These are phyloP conservation scores for Gloeopeniophorella convolvens DNA, from an alignment of 768 basidiomycete species.

Conservation along the genomic window DNA sequence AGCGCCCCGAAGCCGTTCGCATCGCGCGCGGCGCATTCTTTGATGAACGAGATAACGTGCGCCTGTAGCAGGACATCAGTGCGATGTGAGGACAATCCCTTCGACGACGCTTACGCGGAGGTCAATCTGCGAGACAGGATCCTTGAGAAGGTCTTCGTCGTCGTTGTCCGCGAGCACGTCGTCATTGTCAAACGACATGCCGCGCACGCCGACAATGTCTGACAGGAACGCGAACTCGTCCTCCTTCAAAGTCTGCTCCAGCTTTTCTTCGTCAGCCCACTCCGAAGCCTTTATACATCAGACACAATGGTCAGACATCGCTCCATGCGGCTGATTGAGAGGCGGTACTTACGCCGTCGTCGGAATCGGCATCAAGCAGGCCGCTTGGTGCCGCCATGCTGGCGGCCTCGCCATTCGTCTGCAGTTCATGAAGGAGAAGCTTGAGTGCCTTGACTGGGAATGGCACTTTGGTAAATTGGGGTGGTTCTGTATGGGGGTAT, in stretches of 20 bases:
- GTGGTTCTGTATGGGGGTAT: constrained; percentile 53
- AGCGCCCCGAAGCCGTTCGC: constrained; percentile 54
- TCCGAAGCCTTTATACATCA: constrained; percentile 60
- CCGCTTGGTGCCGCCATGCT: constrained; percentile 53
- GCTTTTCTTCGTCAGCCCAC: constrained; percentile 87
- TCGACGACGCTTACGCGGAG: constrained; percentile 43
- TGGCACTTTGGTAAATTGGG: constrained; percentile 75
- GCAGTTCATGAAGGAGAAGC: constrained; percentile 77
- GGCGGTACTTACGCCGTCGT: constrained; percentile 57
- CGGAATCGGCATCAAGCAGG: constrained; percentile 54
- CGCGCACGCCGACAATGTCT: constrained; percentile 71
- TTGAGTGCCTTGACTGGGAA: constrained; percentile 95
- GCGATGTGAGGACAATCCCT: not conserved
- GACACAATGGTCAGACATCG: constrained; percentile 8
- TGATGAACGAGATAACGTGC: constrained; percentile 64
- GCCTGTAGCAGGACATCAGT: constrained; percentile 34
- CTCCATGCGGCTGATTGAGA: too few relatives aligned
- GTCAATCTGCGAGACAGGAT: constrained; percentile 84
- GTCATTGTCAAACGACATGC: constrained; percentile 61
- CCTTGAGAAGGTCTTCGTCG: constrained; percentile 84
- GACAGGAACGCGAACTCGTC: constrained; percentile 84
- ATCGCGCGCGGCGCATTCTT: constrained; percentile 58
- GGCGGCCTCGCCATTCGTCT: constrained; percentile 69
- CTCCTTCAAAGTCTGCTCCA: constrained; percentile 50
- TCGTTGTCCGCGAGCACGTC: constrained; percentile 64